Conservation (phyloP, 768 basidiomycete genomes). For the button mushroom (Agaricus bisporus) region DNA sequence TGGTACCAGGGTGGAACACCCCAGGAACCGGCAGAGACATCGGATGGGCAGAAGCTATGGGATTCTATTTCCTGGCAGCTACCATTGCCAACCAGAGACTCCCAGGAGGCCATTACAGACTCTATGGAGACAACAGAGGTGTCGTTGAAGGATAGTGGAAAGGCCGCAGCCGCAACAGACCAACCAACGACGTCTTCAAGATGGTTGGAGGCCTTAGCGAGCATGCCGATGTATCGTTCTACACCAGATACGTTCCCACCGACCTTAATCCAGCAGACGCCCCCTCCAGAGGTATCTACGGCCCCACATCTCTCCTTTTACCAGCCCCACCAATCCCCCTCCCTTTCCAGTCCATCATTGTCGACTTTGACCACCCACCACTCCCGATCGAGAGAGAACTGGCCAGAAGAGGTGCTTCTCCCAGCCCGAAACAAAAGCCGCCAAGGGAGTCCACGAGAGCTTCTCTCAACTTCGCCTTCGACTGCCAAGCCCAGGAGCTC, state of each 20-base stretch:
- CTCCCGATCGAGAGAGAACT: not conserved
- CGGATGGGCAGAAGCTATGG: conserved; percentile 37
- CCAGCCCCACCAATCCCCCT: conserved; percentile 23
- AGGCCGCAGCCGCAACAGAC: conserved; percentile 24
- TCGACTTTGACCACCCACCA: conserved; percentile 16
- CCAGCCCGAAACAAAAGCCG: not conserved
- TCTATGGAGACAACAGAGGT: conserved; percentile 28
- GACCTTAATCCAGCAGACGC: conserved; percentile 29
- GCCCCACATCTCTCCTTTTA: conserved; percentile 18
- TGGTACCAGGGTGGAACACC: conserved; percentile 19
- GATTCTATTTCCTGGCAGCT: conserved; percentile 30
- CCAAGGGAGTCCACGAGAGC: no score
- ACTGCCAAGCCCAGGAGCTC: no score
- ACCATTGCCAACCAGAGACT: not conserved
- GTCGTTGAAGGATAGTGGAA: conserved; percentile 31
- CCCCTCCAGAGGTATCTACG: conserved; percentile 30
- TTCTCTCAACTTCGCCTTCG: no score
- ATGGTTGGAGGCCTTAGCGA: not conserved
- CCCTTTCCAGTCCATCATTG: conserved; percentile 17
- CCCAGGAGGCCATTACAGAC: conserved; percentile 9
- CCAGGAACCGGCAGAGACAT: conserved; percentile 25
- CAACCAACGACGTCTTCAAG: conserved; percentile 23
- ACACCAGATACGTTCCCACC: conserved; percentile 29
- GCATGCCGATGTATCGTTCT: conserved; percentile 7
- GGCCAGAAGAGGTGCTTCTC: not conserved